Base-by-base conservation (phyloP, 2,329 filamentous ascomycete genomes). In the Fusarium drepaniforme region DNA sequence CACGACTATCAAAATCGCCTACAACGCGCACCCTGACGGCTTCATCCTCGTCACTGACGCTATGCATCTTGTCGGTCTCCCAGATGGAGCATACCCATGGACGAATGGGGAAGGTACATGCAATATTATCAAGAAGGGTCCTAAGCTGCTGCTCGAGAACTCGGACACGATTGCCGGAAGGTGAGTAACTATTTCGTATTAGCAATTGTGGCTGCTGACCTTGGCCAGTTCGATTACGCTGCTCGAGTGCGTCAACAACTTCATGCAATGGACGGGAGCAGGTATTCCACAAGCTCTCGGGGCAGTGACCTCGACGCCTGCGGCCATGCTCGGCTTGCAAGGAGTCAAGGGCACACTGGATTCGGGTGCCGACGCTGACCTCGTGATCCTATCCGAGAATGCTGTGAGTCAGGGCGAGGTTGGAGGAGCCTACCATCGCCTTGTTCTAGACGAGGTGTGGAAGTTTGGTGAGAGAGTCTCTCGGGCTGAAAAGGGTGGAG, bases 31-130 rank as follows among this genome's bases (percentile, higher is more conserved):
- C 80, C 95, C 94, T 0, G 89, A 92, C 6, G 96, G 96, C 1
- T 92, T 97, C 79, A 93, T 98, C 70, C 90, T 98, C 8, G 95
- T 98, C 53, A 98, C 96, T 0, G 96, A 98, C 82, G 95, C 95
- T 7, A 97, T 97, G 94, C 92, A 94, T 76, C 88, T 97, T 18
- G 92, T 94, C 23, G 96, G 96, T 1, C 87, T 97, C 64, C 93
- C 93, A 0, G 95, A 98, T 78, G 96, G 96, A 4, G 88, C 90
- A 3, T 97, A 98, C 81, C 90, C 93, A 72, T 97, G 95, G 94
- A 96, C 92, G 7, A 97, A 98, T 77, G 90, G 90, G 8, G 88
- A 89, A 66, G 84, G 84, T 30, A 87, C 87, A 56, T 88, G 88
- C 73, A 86, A 85, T 40, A 91, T 93, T 74, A 83, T 93, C 70